These are phyloP conservation scores for Striga asiatica DNA, from an alignment of 257 asterid species.

Conservation along the genomic window DNA sequence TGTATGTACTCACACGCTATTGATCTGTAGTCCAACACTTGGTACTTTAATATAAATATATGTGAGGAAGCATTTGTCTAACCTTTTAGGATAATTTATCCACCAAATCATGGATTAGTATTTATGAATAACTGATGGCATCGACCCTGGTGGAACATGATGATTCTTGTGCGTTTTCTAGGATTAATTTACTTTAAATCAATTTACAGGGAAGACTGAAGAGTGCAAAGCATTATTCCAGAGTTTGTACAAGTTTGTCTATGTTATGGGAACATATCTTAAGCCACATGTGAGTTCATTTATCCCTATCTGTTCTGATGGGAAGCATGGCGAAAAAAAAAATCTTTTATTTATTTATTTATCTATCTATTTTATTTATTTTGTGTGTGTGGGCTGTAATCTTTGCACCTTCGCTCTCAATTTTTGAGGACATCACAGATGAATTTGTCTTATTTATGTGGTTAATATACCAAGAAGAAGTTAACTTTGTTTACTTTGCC, in stretches of 20 bases:
- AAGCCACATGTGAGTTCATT: slow-evolving; percentile 79
- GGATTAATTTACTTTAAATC: slow-evolving; percentile 1
- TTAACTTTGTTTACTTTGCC: background rate
- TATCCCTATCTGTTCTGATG: slow-evolving; percentile 5
- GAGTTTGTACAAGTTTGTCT: slow-evolving; percentile 79
- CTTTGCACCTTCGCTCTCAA: background rate
- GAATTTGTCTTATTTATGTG: background rate
- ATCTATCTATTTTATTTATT: background rate
- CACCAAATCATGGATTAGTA: background rate
- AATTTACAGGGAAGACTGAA: slow-evolving; percentile 65
- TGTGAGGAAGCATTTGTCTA: background rate
- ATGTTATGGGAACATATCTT: slow-evolving; percentile 84
- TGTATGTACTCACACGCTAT: background rate
- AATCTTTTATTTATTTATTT: background rate
- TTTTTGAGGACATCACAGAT: background rate
- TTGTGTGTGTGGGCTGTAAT: no score
- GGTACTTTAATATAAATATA: background rate
- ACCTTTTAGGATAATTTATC: background rate
- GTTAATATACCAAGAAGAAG: background rate
- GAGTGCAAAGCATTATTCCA: slow-evolving; percentile 62
- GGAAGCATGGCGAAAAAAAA: background rate
- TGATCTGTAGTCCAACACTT: background rate
- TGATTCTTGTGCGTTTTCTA: background rate
- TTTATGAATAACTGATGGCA: no score
- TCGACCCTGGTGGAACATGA: no score